phyloP scores from a whole-genome alignment of 257 asterid species.

The Gentiana dahurica region DNA sequence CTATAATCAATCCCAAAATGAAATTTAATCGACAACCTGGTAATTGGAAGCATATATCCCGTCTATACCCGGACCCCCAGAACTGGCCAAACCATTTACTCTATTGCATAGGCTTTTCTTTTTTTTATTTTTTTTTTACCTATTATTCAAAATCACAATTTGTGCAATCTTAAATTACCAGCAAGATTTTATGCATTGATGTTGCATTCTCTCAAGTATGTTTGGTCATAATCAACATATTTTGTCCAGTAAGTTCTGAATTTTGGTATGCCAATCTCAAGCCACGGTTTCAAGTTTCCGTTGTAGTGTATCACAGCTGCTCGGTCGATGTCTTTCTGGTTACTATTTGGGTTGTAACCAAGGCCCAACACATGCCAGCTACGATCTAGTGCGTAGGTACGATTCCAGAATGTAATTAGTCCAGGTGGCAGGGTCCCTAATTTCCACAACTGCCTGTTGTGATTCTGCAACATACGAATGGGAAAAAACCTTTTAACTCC shows the following conservation, averaged over 20 bases:
- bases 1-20: too few species aligned
- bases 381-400: conserved; percentile 52
- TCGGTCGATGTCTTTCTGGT: conserved; percentile 60
- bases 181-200: conserved; percentile 37
- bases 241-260: conserved; percentile 64
- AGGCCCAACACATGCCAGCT: conserved; percentile 96
- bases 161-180: conserved; percentile 5
- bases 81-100: too few species aligned
- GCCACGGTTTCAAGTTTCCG: conserved; percentile 95
- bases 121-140: too few species aligned
- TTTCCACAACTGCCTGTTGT: conserved; percentile 77
- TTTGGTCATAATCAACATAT: conserved; percentile 53
- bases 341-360: conserved; percentile 64
- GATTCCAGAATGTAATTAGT: conserved; percentile 80
- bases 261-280: conserved; percentile 81
- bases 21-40: too few species aligned
- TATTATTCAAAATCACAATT: too few species aligned
- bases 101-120: too few species aligned
- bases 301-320: conserved; percentile 88
- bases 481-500: not conserved
- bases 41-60: too few species aligned
- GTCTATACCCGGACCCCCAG: too few species aligned
- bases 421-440: conserved; percentile 96
- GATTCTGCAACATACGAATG: conserved; percentile 41
- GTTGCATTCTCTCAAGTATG: conserved; percentile 83